Evolutionary conservation across 163 green algal genomes (phyloP), one percentile per base, ranked within the genome.

Genomic region (Scenedesmus sp.): DNA sequence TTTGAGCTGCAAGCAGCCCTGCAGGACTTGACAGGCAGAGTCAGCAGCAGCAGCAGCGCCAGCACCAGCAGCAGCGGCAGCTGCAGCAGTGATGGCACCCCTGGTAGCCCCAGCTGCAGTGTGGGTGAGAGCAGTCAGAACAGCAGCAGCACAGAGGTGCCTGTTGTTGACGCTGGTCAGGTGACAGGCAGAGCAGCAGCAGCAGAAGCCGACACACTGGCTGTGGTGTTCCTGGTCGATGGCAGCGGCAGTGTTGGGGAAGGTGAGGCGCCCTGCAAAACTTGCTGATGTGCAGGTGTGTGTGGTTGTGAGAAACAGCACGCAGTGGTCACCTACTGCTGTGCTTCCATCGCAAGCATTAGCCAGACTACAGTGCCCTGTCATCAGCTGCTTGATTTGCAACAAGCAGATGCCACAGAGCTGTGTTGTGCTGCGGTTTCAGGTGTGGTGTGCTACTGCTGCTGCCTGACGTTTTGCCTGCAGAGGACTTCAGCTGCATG

Each of bases 181-280:
- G 81, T 20, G 24, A 22, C 26, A 51, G 81, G 70, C 70, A 80
- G 70, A 81, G 72, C 72, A 81, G 72, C 72, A 49, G 72, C 72
- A 49, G 72, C 2, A 51, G 72, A 46, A 18, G 16, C 2, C 15
- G 72, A 81, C 35, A 81, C 15, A 35, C 81, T 92, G 46, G 83
- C 70, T 40, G 91, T 95, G 3, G 79, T 94, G 4, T 96, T 95
- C 78, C 92, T 96, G 59, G 56, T 96, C 2, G 94, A 96, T 43
- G 93, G 94, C 81, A 93, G 86, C 43, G 94, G 94, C 42, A 91
- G 59, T 33, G 94, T 96, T 33, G 92, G 90, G 9, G 93, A 94
- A 49, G 94, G 93, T 94, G 86, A 43, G 91, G 20, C 44, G 15
- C 56, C 24, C 3, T 73, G 20, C 22, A 30, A 73, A 40, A 83